These are phyloP conservation scores for Boletellus deceptivus DNA, from an alignment of 1,284 basidiomycete species.

Conservation along the genomic window DNA sequence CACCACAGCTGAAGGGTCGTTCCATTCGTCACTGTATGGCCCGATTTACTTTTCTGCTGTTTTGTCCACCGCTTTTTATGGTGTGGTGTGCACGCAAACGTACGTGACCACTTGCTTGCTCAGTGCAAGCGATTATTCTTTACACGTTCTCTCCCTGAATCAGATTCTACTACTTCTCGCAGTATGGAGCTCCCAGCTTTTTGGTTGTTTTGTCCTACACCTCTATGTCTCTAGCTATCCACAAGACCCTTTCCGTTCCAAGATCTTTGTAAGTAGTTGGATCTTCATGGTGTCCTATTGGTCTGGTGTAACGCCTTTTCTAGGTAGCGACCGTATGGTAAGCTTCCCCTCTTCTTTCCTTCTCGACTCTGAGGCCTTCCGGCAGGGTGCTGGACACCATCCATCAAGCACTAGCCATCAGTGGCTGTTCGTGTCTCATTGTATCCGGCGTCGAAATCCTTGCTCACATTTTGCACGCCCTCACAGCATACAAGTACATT, in stretches of 20 bases:
- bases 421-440: too few relatives aligned
- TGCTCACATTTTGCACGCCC: too few relatives aligned
- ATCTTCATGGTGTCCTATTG: too few relatives aligned
- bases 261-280: constrained; percentile 4
- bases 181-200: not conserved
- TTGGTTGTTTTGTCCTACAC: too few relatives aligned
- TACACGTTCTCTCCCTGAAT: too few relatives aligned
- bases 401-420: constrained; percentile 6
- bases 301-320: not conserved
- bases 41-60: not conserved
- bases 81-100: not conserved
- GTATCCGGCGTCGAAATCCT: too few relatives aligned
- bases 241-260: not conserved
- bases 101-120: not conserved
- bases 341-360: not conserved
- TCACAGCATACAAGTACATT: too few relatives aligned
- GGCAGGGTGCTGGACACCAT: not conserved
- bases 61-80: not conserved
- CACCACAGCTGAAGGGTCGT: too few relatives aligned
- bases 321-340: constrained; percentile 11
- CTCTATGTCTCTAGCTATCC: not conserved
- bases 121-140: too few relatives aligned
- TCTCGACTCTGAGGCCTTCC: not conserved
- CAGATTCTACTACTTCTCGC: constrained; percentile 2
- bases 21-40: not conserved